phyloP scores from a whole-genome alignment of 2,329 filamentous ascomycete genomes.

The Diaporthe destruens region DNA sequence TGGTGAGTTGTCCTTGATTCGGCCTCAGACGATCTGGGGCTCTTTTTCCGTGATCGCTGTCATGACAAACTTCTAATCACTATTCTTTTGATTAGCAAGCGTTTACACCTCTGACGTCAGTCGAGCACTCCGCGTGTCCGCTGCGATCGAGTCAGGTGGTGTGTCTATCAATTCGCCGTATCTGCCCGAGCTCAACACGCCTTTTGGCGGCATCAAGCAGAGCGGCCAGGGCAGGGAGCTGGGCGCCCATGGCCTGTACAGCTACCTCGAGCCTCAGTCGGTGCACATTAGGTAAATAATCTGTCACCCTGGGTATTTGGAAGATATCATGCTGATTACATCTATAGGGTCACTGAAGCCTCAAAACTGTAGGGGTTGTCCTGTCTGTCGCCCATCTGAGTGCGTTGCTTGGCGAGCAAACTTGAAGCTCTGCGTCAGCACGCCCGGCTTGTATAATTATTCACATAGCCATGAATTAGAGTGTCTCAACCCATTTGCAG shows the following conservation, averaged over 20 bases:
- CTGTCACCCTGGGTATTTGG: too few species aligned
- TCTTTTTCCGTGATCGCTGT: neutral
- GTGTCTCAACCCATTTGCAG: too few species aligned
- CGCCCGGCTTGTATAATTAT: too few species aligned
- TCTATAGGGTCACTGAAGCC: neutral
- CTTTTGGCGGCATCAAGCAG: slow-evolving; percentile 33
- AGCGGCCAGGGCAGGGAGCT: slow-evolving; percentile 34
- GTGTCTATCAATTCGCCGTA: slow-evolving; percentile 28
- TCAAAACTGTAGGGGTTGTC: neutral
- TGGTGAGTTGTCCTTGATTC: neutral
- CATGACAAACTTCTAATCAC: neutral
- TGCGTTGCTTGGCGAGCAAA: too few species aligned
- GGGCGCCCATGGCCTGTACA: slow-evolving; percentile 27
- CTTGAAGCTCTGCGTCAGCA: too few species aligned
- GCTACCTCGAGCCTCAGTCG: slow-evolving; percentile 31
- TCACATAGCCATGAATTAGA: too few species aligned
- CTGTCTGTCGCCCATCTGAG: too few species aligned
- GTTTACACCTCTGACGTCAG: slow-evolving; percentile 35
- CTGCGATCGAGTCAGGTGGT: slow-evolving; percentile 20
- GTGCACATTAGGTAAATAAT: slow-evolving; percentile 26
- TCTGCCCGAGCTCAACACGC: slow-evolving; percentile 23
- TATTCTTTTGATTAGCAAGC: neutral
- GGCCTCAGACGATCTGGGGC: too few species aligned
- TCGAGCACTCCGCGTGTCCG: slow-evolving; percentile 21
- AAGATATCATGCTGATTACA: too few species aligned